Conservation (phyloP, 345 rosid species). For the Triadica sebifera region DNA sequence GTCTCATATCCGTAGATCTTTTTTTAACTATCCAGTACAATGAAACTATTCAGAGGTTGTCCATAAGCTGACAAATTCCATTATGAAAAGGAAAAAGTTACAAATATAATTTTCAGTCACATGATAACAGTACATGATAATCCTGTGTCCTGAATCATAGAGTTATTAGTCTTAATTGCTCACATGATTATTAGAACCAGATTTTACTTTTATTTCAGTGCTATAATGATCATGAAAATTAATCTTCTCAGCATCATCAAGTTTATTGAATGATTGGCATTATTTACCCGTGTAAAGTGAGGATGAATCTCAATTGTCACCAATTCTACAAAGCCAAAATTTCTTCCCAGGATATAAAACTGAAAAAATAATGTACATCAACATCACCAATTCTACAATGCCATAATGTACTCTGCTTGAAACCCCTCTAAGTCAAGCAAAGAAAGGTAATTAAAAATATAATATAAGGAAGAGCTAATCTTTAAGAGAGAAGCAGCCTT, state of each 20-base stretch:
- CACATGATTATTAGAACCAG: slow-evolving; percentile 9
- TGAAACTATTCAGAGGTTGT: not conserved
- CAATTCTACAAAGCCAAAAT: slow-evolving; percentile 12
- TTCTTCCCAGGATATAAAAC: not conserved
- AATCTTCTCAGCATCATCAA: not conserved
- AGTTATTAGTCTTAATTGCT: not conserved
- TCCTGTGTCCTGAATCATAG: not conserved
- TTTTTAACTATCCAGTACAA: not conserved
- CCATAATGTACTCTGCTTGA: not conserved
- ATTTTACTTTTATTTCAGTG: slow-evolving; percentile 14
- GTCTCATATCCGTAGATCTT: not conserved
- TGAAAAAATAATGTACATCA: slow-evolving; percentile 17
- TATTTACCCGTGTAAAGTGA: slow-evolving; percentile 15
- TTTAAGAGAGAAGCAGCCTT: slow-evolving; percentile 31
- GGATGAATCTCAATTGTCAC: slow-evolving; percentile 17
- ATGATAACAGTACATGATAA: slow-evolving; percentile 37
- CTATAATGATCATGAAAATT: not conserved
- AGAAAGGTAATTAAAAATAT: slow-evolving; percentile 8
- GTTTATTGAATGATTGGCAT: not conserved
- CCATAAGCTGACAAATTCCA: slow-evolving; percentile 20
- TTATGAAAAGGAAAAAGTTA: no score
- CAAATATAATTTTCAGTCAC: slow-evolving; percentile 10
- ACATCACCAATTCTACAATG: slow-evolving; percentile 10
- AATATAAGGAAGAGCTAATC: slow-evolving; percentile 21
- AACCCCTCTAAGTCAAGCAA: not conserved